Percentiles rank a stretch among this genome's conserved stretches.
These are phyloP conservation scores for Saturnispora silvae DNA, from an alignment of 805 yeast species.

Conservation along the genomic window DNA sequence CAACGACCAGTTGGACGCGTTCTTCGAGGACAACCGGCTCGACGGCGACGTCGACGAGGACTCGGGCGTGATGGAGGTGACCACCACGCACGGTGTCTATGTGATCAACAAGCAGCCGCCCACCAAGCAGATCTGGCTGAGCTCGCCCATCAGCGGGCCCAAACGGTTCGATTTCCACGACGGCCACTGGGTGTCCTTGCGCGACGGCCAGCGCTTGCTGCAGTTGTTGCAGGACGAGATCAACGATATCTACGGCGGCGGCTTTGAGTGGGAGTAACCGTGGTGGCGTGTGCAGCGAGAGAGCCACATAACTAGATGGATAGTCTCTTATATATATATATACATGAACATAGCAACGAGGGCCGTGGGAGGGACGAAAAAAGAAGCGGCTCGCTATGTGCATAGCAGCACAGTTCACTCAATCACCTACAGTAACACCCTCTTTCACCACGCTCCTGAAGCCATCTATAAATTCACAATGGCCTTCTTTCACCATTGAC, in stretches of 20 bases:
- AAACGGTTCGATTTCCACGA: constrained; percentile 67
- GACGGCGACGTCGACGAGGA: constrained; percentile 67
- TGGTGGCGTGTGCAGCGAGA: no score
- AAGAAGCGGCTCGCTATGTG: no score
- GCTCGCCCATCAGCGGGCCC: constrained; percentile 92
- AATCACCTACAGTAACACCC: no score
- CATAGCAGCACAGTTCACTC: no score
- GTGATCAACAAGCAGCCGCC: constrained; percentile 97
- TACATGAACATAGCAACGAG: no score
- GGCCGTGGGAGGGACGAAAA: no score
- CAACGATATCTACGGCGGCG: constrained; percentile 18
- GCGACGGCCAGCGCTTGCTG: constrained; percentile 46
- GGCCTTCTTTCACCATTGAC: no score
- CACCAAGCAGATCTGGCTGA: constrained; percentile 90
- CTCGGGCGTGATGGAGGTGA: constrained; percentile 72
- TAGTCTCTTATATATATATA: no score
- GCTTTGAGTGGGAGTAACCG: constrained; percentile 14
- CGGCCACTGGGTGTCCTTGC: constrained; percentile 67
- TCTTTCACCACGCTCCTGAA: no score
- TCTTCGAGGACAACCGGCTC: constrained; percentile 41
- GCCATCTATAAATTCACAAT: no score
- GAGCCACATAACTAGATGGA: no score
- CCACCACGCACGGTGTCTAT: constrained; percentile 69
- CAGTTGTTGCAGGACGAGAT: constrained; percentile 44
- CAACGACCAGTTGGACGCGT: constrained; percentile 53